Conservation (phyloP, 371 early-diverging fungal species). For the Mucor saturninus region DNA sequence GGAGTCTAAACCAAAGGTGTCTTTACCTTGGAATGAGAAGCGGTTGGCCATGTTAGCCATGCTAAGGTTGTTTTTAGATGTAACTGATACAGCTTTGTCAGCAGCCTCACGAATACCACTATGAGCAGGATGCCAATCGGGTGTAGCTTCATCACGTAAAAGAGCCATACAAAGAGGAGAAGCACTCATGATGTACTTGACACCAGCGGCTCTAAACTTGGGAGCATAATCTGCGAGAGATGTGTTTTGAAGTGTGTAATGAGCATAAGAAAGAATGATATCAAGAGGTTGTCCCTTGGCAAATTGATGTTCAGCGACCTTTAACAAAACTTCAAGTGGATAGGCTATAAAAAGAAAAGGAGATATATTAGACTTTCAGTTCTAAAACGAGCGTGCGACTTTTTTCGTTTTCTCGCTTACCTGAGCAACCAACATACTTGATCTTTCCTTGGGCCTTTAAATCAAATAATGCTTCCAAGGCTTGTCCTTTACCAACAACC, state of each 20-base stretch:
- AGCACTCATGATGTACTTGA: conserved; percentile 68
- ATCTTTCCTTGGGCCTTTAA: conserved; percentile 72
- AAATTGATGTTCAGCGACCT: conserved; percentile 68
- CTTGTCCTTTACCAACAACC: conserved; percentile 60
- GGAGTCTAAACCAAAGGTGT: conserved; percentile 50
- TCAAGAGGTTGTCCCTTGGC: conserved; percentile 69
- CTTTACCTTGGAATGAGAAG: conserved; percentile 64
- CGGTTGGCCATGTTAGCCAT: conserved; percentile 69
- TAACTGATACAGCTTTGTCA: conserved; percentile 46
- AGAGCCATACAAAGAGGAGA: conserved; percentile 84
- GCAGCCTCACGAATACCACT: conserved; percentile 60
- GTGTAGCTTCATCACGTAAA: conserved; percentile 61
- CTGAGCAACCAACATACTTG: conserved; percentile 76
- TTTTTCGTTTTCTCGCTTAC: conserved; percentile 26
- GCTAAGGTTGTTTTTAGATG: conserved; percentile 42
- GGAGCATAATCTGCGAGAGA: conserved; percentile 60
- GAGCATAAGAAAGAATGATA: conserved; percentile 75
- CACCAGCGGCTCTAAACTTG: conserved; percentile 62
- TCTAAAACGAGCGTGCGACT: too few relatives aligned
- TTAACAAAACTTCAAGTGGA: conserved; percentile 70
- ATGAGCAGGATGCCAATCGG: conserved; percentile 82
- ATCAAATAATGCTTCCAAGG: conserved; percentile 68
- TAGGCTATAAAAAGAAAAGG: conserved; percentile 48
- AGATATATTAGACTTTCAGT: neutral
- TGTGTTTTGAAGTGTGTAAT: conserved; percentile 76